Percentiles rank a stretch among this genome's conserved stretches.
Conservation (phyloP, 805 yeast species). For the Wickerhamomyces mucosus region DNA sequence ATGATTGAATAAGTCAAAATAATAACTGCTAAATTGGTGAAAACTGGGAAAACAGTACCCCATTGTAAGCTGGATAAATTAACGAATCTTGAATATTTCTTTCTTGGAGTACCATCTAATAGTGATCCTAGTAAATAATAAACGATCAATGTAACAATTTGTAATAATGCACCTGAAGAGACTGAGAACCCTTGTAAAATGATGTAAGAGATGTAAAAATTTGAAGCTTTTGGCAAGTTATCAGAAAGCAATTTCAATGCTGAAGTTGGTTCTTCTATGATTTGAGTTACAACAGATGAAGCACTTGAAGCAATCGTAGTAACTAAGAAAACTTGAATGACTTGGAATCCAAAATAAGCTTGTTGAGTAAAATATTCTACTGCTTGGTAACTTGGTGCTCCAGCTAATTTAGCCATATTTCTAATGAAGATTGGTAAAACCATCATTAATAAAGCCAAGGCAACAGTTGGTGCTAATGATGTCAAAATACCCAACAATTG, state of each 20-base stretch:
- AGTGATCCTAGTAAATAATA: conserved; percentile 48
- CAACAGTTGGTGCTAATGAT: conserved; percentile 58
- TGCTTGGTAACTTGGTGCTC: conserved; percentile 45
- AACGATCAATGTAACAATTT: conserved; percentile 46
- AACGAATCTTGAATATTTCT: conserved; percentile 53
- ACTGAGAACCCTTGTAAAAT: conserved; percentile 60
- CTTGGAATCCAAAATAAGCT: conserved; percentile 60
- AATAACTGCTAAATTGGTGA: conserved; percentile 62
- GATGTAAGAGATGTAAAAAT: conserved; percentile 61
- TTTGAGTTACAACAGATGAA: conserved; percentile 53
- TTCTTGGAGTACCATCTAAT: conserved; percentile 57
- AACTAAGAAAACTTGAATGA: conserved; percentile 61
- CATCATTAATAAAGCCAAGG: conserved; percentile 57
- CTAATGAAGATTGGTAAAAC: conserved; percentile 58
- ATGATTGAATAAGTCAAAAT: conserved; percentile 59
- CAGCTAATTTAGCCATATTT: conserved; percentile 49
- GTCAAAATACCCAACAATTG: conserved; percentile 54
- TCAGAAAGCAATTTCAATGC: conserved; percentile 52
- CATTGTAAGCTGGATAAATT: conserved; percentile 44
- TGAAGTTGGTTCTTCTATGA: conserved; percentile 46
- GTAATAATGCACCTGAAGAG: conserved; percentile 57
- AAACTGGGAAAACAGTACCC: conserved; percentile 76
- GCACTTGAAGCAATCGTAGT: conserved; percentile 68
- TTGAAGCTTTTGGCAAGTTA: conserved; percentile 66
- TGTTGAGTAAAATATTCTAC: conserved; percentile 60